Base-by-base conservation (phyloP, 2,329 filamentous ascomycete genomes). In the Pseudofabraea citricarpa region DNA sequence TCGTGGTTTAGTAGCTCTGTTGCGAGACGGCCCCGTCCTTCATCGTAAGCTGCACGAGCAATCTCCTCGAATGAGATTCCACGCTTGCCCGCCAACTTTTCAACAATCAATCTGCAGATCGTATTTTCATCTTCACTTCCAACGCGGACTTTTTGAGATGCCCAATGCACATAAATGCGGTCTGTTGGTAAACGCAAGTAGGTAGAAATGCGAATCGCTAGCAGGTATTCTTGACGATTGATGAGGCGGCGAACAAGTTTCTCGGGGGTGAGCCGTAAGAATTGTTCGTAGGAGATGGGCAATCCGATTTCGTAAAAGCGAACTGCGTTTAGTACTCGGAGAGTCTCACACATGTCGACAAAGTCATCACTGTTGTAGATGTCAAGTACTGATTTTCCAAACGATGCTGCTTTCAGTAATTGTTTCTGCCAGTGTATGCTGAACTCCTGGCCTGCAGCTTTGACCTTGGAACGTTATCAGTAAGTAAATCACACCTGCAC, bases 341-440 rank as follows among this genome's bases (percentile, higher is more conserved):
- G 69, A 1, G 85, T 93, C 64, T 98, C 91, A 55, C 90, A 95
- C 84, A 96, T 97, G 50, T 97, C 91, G 42, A 98, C 93, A 65
- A 97, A 98, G 52, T 98, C 91, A 59, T 98, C 93, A 59, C 90
- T 96, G 64, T 93, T 96, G 67, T 97, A 98, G 10, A 97, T 82
- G 57, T 97, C 93, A 3, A 98, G 75, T 0, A 97, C 93, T 0
- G 93, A 97, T 64, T 98, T 98, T 48, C 93, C 93, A 62, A 96
- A 97, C 0, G 91, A 97, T 0, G 93, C 93, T 5, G 93, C 93
- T 62, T 94, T 94, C n/a, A 98, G 74, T 1, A 98, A 73, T 55
- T 94, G 82, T 62, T 97, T 98, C 61, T 98, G 93, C 88, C 90
- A 95, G 59, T 91, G 82, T 2, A 85, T 73, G 56, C 83, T 88